These are phyloP conservation scores for Discostella pseudostelligera DNA, from an alignment of 108 stramenopile genomes.

Conservation along the genomic window DNA sequence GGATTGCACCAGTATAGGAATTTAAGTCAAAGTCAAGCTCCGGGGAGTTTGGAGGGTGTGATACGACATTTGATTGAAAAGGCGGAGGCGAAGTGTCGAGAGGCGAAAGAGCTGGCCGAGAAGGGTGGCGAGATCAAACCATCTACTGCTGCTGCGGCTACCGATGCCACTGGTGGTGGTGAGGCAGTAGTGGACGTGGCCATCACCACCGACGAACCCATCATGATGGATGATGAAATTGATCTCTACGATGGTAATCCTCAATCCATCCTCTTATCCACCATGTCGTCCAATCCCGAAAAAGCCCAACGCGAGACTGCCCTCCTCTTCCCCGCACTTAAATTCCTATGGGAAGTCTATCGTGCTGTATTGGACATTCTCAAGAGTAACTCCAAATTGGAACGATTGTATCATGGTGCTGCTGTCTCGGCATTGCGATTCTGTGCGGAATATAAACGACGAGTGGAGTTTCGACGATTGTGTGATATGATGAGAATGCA, in stretches of 20 bases:
- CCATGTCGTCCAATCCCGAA: constrained; percentile 92
- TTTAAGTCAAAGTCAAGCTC: constrained; percentile 88
- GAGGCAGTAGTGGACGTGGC: not conserved
- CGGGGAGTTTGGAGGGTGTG: constrained; percentile 92
- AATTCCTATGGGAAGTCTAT: constrained; percentile 98
- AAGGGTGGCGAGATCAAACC: constrained; percentile 24
- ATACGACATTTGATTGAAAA: constrained; percentile 86
- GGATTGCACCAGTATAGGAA: constrained; percentile 98
- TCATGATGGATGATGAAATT: constrained; percentile 54
- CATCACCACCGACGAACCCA: constrained; percentile 9
- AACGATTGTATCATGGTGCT: constrained; percentile 91
- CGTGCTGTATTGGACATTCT: constrained; percentile 95
- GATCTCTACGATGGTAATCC: constrained; percentile 87
- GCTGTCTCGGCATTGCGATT: constrained; percentile 86
- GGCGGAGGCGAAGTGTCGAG: constrained; percentile 72
- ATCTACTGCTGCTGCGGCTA: constrained; percentile 42
- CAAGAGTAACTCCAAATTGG: constrained; percentile 90
- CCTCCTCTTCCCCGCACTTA: constrained; percentile 91
- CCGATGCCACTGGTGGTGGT: constrained; percentile 15
- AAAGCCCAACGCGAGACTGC: constrained; percentile 88
- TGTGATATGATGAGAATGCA: constrained; percentile 96
- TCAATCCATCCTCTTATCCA: constrained; percentile 89
- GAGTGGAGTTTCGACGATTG: constrained; percentile 92
- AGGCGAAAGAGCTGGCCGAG: constrained; percentile 76
- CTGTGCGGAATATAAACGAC: constrained; percentile 85